Evolutionary conservation across 148 eudicot genomes (phyloP).

Genomic region (Agrostemma githago): DNA sequence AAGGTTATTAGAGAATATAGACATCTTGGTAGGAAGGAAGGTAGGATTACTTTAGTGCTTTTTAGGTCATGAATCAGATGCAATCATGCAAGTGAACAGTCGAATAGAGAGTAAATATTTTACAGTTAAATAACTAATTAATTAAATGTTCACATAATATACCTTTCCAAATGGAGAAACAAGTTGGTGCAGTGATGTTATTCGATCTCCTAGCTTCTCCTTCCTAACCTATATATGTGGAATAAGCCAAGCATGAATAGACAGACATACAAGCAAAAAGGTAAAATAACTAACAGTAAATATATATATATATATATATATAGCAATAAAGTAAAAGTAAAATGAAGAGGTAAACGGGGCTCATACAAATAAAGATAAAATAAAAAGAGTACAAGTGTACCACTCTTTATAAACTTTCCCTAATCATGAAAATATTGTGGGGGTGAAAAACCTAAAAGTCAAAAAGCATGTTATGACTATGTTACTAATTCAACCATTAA

Average conservation of each 20-base stretch:
- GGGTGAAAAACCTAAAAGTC: constrained; percentile 1
- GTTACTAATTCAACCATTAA: neutral
- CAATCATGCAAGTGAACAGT: neutral
- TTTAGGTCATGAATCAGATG: constrained; percentile 1
- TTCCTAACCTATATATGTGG: constrained; percentile 46
- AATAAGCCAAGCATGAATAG: neutral
- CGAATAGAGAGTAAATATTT: neutral
- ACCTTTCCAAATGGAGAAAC: constrained; percentile 81
- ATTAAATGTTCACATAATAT: constrained; percentile 1
- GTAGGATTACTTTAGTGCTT: neutral
- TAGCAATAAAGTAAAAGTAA: neutral
- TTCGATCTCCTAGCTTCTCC: constrained; percentile 70
- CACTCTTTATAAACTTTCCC: neutral
- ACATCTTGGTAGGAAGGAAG: neutral
- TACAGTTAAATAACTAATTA: neutral
- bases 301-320: neutral
- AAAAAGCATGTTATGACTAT: neutral
- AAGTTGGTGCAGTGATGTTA: constrained; percentile 62
- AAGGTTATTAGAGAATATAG: neutral
- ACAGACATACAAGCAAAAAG: neutral
- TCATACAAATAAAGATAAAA: neutral
- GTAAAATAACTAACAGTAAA: neutral
- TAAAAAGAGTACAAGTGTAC: neutral
- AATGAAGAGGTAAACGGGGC: neutral
- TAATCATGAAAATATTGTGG: neutral